Base-by-base conservation (phyloP, 2,329 filamentous ascomycete species). In the Pleurostoma richardsiae region DNA sequence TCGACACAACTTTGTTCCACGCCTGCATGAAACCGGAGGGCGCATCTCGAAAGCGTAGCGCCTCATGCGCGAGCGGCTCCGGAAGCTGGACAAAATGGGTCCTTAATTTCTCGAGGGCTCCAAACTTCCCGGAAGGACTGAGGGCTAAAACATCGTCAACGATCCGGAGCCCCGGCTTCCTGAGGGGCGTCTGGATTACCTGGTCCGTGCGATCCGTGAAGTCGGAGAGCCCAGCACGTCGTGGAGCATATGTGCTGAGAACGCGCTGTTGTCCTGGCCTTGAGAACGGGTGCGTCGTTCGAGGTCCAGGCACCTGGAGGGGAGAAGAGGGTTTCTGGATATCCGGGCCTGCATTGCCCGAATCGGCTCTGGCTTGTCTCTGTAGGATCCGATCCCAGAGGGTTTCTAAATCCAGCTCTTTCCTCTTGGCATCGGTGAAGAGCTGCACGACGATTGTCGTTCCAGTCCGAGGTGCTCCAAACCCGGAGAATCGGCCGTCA, bases 401-500 rank as follows among this genome's bases (percentile, higher is more conserved):
- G 8, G 57, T 58, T 55, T 82, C 79, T 10, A 83, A 59, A 40
- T 72, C 71, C 44, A 82, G 64, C 53, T 82, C 77, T 27, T 63
- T 59, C 30, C 79, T 69, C 47, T 77, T 68, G 6, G 67, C 57
- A 54, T 79, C 77, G 0, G 77, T 82, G 67, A 82, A 71, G 55
- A 80, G 72, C 56, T 83, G 79, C 7, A 82, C 65, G 10, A 82
- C 73, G 27, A 83, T 58, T 0, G 78, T 80, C 2, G 71, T 74
- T 7, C 78, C 78, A 1, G 57, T 61, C 31, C 67, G 61, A 4
- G 70, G 58, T 1, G 71, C 61, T 2, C 90, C 88, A 59, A 96
- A 96, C 0, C 92, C 92, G 31, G 90, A 83, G 48, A 91, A 82
- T 6, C 78, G 73, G 10, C 81, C 74, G 10, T 69, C 66, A 11